Evolutionary conservation across 148 eudicot genomes (phyloP).

Genomic region (Rhododendron kiyosumense): DNA sequence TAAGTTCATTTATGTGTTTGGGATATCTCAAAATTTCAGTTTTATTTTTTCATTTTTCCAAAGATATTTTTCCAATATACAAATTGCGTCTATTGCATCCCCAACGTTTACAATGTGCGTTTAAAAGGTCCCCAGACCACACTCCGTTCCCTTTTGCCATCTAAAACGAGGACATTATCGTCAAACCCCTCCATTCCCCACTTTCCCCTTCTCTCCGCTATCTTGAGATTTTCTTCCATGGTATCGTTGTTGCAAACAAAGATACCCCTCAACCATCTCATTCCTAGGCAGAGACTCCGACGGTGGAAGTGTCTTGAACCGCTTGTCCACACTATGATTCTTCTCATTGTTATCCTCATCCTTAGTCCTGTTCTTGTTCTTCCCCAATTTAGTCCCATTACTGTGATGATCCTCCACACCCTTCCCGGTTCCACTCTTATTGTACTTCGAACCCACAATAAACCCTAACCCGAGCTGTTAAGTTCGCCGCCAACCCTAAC

Average conservation of each 20-base stretch:
- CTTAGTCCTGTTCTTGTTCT: constrained; percentile 32
- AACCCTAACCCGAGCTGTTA: neutral
- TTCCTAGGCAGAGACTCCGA: constrained; percentile 76
- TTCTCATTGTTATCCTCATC: constrained; percentile 12
- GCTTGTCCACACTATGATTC: constrained; percentile 64
- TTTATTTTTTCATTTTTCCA: neutral
- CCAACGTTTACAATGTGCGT: too few relatives aligned
- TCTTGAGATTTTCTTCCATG: constrained; percentile 87
- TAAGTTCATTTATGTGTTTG: neutral
- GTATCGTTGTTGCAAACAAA: constrained; percentile 97
- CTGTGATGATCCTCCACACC: constrained; percentile 23
- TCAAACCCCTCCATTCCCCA: neutral
- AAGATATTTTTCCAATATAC: neutral
- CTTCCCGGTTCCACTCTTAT: constrained; percentile 27
- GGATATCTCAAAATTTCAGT: neutral
- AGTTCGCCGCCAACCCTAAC: neutral
- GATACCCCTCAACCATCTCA: constrained; percentile 88
- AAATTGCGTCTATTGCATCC: too few relatives aligned
- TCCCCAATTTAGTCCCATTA: constrained; percentile 61
- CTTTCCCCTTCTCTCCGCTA: neutral
- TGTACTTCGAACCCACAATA: constrained; percentile 25
- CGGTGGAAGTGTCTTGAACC: constrained; percentile 91
- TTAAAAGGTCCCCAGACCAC: too few relatives aligned
- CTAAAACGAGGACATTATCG: too few relatives aligned
- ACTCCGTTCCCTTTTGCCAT: too few relatives aligned